phyloP scores from a whole-genome alignment of 169 alveolate species.

The Plasmodium fragile region DNA sequence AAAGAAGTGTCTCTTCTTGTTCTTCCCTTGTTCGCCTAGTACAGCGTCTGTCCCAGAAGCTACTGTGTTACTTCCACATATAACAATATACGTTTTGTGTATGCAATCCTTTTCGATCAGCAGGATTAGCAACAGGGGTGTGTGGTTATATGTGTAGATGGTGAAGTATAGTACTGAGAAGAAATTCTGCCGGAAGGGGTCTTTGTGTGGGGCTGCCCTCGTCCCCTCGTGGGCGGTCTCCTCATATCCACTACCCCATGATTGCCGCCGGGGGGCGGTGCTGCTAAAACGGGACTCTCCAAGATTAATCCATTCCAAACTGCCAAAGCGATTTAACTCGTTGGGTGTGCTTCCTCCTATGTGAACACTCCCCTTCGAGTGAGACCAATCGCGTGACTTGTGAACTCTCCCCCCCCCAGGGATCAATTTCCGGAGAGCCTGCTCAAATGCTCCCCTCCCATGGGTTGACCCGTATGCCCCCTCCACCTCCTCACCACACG shows the following conservation, averaged over 20 bases:
- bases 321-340: background rate
- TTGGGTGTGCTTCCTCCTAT: background rate
- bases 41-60: background rate
- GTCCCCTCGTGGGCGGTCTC: background rate
- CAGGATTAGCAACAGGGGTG: conserved; percentile 28
- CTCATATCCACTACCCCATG: background rate
- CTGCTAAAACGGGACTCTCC: background rate
- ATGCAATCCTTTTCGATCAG: conserved; percentile 36
- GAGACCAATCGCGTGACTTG: background rate
- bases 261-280: background rate
- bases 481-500: background rate
- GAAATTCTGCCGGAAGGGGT: conserved; percentile 8
- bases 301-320: background rate
- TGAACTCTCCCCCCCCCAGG: background rate
- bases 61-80: background rate
- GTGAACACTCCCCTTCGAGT: background rate
- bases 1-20: background rate
- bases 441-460: background rate
- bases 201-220: background rate
- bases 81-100: conserved; percentile 24
- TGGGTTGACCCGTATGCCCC: background rate
- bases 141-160: conserved; percentile 10
- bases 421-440: background rate
- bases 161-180: conserved; percentile 20
- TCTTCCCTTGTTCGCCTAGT: background rate